Percentiles rank a stretch among this genome's conserved stretches.
Evolutionary conservation across 768 basidiomycete genomes (phyloP).

Genomic region (Agaricus bisporus): DNA sequence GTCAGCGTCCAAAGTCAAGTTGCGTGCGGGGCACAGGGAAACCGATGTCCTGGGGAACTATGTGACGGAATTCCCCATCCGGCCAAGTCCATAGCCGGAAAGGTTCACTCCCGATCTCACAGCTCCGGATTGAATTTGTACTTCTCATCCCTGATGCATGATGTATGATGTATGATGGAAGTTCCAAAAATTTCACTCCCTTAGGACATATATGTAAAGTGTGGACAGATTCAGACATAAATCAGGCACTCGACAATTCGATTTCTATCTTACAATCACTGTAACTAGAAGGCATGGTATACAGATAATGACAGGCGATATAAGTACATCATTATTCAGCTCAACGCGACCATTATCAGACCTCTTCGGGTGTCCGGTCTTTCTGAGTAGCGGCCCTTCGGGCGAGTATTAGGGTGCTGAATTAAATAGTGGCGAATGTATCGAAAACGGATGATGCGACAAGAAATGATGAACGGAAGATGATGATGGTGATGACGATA

Average conservation of each 20-base stretch:
- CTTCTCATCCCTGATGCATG: not conserved
- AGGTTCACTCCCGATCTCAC: not conserved
- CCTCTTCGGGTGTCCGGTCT: slow-evolving; percentile 10
- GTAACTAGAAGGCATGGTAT: slow-evolving; percentile 6
- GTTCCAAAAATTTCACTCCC: not conserved
- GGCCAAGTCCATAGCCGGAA: slow-evolving; percentile 9
- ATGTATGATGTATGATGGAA: not conserved
- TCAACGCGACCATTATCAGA: not conserved
- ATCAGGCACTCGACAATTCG: slow-evolving; percentile 7
- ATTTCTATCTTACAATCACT: slow-evolving; percentile 14
- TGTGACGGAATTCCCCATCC: not conserved
- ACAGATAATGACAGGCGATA: slow-evolving; percentile 7
- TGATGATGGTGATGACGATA: not conserved
- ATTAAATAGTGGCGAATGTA: slow-evolving; percentile 12
- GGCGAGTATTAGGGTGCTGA: slow-evolving; percentile 12
- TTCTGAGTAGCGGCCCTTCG: slow-evolving; percentile 13
- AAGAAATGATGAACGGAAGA: slow-evolving; percentile 2
- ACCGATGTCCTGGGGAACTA: not conserved
- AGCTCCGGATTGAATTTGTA: not conserved
- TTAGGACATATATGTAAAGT: not conserved
- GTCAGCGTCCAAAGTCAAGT: not conserved
- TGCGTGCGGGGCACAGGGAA: slow-evolving; percentile 1
- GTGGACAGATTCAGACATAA: slow-evolving; percentile 9
- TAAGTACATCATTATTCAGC: slow-evolving; percentile 9
- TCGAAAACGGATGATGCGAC: slow-evolving; percentile 10